Percentiles rank a stretch among this genome's conserved stretches.
These are phyloP conservation scores for Cystofilobasidium macerans DNA, from an alignment of 768 basidiomycete genomes.

Conservation along the genomic window DNA sequence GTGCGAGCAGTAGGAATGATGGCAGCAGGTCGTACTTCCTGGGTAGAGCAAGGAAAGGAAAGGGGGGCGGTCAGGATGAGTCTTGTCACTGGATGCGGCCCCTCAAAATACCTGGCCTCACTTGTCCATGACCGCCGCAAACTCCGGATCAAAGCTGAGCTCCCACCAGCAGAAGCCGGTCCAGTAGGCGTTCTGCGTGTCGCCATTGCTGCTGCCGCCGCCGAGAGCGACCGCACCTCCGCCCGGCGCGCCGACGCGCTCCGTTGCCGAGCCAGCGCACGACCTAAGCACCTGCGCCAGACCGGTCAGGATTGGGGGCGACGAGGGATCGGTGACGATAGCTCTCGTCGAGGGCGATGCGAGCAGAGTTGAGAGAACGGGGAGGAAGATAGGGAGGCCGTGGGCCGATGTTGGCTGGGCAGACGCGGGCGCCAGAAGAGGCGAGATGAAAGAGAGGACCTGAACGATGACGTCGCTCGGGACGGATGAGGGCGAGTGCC, in stretches of 20 bases:
- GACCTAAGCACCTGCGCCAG: slow-evolving; percentile 71
- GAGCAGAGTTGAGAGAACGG: slow-evolving; percentile 16
- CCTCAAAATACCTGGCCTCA: slow-evolving; percentile 39
- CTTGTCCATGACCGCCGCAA: slow-evolving; percentile 81
- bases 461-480: slow-evolving; percentile 12
- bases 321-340: slow-evolving; percentile 10
- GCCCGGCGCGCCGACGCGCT: background rate
- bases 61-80: slow-evolving; percentile 3
- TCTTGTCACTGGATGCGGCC: background rate
- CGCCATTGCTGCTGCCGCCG: slow-evolving; percentile 1
- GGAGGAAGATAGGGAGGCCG: slow-evolving; percentile 13
- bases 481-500: slow-evolving; percentile 8
- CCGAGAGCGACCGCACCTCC: slow-evolving; percentile 2
- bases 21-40: slow-evolving; percentile 87
- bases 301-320: slow-evolving; percentile 33
- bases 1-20: slow-evolving; percentile 67
- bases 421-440: slow-evolving; percentile 3
- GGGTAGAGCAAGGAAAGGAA: background rate
- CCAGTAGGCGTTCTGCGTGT: slow-evolving; percentile 86
- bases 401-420: slow-evolving; percentile 2
- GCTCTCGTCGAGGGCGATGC: slow-evolving; percentile 7
- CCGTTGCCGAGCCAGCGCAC: slow-evolving; percentile 42
- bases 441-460: slow-evolving; percentile 20
- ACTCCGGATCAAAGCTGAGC: slow-evolving; percentile 73
- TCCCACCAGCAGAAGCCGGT: slow-evolving; percentile 88